phyloP scores from a whole-genome alignment of 257 asterid species.

The Petunia secreta region DNA sequence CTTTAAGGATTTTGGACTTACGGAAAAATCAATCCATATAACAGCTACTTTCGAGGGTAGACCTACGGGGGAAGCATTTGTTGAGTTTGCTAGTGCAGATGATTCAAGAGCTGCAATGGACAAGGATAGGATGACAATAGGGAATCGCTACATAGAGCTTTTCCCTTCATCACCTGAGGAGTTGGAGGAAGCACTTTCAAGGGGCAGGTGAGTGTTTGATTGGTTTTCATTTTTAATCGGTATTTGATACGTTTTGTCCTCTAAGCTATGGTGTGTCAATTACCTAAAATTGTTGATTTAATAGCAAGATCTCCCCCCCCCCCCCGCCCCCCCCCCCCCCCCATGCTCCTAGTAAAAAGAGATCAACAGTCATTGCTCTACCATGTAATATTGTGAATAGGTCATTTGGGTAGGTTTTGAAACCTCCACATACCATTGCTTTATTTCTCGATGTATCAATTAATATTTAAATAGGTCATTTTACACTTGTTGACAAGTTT shows the following conservation, averaged over 20 bases:
- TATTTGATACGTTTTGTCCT: conserved; percentile 21
- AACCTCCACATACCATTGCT: neutral
- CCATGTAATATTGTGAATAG: neutral
- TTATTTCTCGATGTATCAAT: neutral
- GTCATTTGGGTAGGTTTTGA: neutral
- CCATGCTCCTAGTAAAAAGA: neutral
- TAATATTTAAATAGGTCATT: neutral
- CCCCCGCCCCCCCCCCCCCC: neutral
- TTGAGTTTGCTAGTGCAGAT: conserved; percentile 82
- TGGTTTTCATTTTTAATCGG: neutral
- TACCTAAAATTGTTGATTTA: conserved; percentile 6
- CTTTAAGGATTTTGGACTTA: conserved; percentile 70
- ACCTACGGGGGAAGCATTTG: conserved; percentile 95
- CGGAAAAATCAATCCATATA: conserved; percentile 74
- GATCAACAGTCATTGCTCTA: neutral
- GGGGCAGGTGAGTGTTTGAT: conserved; percentile 69
- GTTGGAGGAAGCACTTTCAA: conserved; percentile 81
- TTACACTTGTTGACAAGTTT: neutral
- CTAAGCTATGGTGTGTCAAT: neutral
- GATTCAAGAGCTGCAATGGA: conserved; percentile 90
- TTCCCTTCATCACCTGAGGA: conserved; percentile 89
- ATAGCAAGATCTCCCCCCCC: neutral
- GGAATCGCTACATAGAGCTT: conserved; percentile 83
- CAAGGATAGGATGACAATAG: conserved; percentile 87
- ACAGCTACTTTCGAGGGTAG: conserved; percentile 80